These are phyloP conservation scores for Lentinula aciculospora DNA, from an alignment of 768 basidiomycete species.

Conservation along the genomic window DNA sequence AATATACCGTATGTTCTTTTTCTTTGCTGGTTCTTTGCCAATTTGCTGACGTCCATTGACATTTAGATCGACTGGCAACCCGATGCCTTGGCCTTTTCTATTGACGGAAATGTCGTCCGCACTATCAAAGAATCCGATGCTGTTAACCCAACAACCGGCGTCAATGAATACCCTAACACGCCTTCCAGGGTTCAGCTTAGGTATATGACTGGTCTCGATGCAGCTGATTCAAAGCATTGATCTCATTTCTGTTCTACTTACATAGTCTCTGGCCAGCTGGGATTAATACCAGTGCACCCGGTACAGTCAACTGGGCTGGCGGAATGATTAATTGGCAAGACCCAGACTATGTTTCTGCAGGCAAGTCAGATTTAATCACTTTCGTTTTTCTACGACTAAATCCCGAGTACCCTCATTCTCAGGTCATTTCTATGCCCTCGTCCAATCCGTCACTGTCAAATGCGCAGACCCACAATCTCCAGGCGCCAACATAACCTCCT, in stretches of 20 bases:
- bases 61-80: constrained; percentile 77
- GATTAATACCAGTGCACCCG: constrained; percentile 49
- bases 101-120: constrained; percentile 70
- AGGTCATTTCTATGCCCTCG: constrained; percentile 69
- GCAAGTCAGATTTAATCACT: constrained; percentile 20
- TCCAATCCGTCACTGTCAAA: constrained; percentile 56
- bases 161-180: constrained; percentile 65
- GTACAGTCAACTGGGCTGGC: constrained; percentile 76
- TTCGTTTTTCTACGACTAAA: not conserved
- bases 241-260: constrained; percentile 8
- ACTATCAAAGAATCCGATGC: constrained; percentile 59
- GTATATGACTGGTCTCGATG: constrained; percentile 28
- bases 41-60: not conserved
- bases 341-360: constrained; percentile 68
- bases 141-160: constrained; percentile 42
- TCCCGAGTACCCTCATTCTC: not conserved
- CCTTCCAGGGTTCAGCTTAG: constrained; percentile 80
- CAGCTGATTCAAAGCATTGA: not conserved
- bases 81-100: constrained; percentile 54
- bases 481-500: constrained; percentile 48
- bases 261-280: constrained; percentile 81
- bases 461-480: constrained; percentile 49
- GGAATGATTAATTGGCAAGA: constrained; percentile 80
- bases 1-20: constrained; percentile 54
- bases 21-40: not conserved